Percentiles rank a stretch among this genome's conserved stretches.
phyloP scores from a whole-genome alignment of 306 rosid genomes.

The Cucurbita maxima region DNA sequence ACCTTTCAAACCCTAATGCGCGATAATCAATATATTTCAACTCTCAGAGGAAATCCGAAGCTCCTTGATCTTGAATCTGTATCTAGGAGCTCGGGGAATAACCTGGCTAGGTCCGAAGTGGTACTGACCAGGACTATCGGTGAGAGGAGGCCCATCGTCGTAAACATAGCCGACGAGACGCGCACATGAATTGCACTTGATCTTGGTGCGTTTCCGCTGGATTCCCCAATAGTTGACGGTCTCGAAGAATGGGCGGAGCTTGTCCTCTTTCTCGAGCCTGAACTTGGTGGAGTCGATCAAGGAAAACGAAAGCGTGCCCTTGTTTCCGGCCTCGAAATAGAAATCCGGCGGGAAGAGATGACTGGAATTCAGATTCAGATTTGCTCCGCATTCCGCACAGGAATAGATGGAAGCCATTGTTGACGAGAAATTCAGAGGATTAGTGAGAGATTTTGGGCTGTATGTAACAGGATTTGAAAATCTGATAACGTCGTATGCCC shows the following conservation, averaged over 20 bases:
- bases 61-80: constrained; percentile 67
- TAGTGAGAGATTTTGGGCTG: background rate
- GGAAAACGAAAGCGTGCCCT: constrained; percentile 59
- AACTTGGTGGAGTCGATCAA: constrained; percentile 47
- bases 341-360: constrained; percentile 43
- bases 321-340: constrained; percentile 90
- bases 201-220: constrained; percentile 74
- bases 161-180: constrained; percentile 50
- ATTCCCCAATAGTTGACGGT: constrained; percentile 80
- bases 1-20: background rate
- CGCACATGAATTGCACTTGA: constrained; percentile 44
- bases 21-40: constrained; percentile 1
- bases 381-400: constrained; percentile 46
- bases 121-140: constrained; percentile 48
- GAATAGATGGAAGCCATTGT: constrained; percentile 50
- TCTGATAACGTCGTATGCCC: background rate
- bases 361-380: constrained; percentile 41
- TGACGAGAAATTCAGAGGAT: background rate
- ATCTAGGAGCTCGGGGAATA: constrained; percentile 64
- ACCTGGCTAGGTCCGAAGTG: constrained; percentile 93
- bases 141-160: constrained; percentile 81
- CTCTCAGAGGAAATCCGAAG: constrained; percentile 32
- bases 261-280: constrained; percentile 64
- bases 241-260: constrained; percentile 69
- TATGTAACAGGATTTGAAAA: background rate